Base-by-base conservation (phyloP, 2,329 filamentous ascomycete species). In the Podosphaera xanthii region DNA sequence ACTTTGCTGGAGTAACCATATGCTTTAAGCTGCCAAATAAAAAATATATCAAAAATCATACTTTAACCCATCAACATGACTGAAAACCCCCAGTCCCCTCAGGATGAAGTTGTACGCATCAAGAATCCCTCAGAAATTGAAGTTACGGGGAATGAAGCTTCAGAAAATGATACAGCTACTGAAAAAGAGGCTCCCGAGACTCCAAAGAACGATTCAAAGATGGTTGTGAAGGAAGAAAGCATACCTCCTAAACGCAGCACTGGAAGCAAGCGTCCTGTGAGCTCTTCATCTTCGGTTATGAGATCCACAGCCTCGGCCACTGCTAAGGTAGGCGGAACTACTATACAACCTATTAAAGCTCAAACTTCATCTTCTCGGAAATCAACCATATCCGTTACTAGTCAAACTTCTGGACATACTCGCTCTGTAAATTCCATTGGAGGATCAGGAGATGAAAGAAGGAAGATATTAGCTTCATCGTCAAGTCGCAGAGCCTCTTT, bases 371-470 rank as follows among this genome's bases (percentile, higher is more conserved):
- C 64, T 57, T 60, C 65, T 30, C 66, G 67, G 58, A 70, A 69
- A 60, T 59, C 67, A 35, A 59, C 66, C 35, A 66, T 61, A 54
- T 62, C 61, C 61, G 66, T 66, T n/a, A 69, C 68, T 9, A 65
- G 61, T 30, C 60, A 67, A 50, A 67, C 62, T 58, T 58, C 64
- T 56, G 62, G 63, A 7, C 69, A 70, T 54, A 30, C 6, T 30
- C 64, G 58, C 53, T 63, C 66, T 42, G 59, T 62, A 56, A 46
- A 65, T 34, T 68, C 68, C 14, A 57, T 68, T 60, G 64, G 66
- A 58, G 64, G 66, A 8, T 67, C 67, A 7, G 64, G 64, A 33
- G 68, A 70, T 61, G 67, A 70, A 34, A 69, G 67, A 59, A 69
- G 67, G 59, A 67, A 66, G 59, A 57, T 63, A 44, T 49, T 66